Evolutionary conservation across 2,329 filamentous ascomycete species (phyloP).

Genomic region (Colletotrichum karsti): DNA sequence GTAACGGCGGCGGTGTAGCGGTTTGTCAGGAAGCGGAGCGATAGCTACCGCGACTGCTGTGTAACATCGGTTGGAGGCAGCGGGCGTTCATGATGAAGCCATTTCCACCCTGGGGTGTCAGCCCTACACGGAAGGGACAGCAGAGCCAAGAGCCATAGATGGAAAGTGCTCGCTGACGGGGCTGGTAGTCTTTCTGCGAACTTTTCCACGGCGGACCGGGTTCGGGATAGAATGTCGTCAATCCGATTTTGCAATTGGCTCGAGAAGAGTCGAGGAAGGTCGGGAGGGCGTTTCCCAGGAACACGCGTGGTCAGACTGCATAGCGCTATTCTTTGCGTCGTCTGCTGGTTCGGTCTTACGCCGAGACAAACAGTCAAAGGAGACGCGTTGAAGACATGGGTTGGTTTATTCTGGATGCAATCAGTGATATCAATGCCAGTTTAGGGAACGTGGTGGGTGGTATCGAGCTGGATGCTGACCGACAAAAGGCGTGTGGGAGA

Average conservation of each 20-base stretch:
- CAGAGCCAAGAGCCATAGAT: not conserved
- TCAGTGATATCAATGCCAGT: not conserved
- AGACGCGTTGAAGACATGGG: not conserved
- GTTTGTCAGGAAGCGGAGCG: not conserved
- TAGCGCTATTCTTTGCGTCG: not conserved
- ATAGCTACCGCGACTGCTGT: not conserved
- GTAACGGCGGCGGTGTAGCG: not conserved
- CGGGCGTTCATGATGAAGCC: not conserved
- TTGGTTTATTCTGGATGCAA: not conserved
- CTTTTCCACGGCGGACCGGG: not conserved
- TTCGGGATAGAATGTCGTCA: not conserved
- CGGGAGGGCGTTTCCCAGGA: not conserved
- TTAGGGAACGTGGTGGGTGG: not conserved
- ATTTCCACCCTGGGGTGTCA: slow-evolving; percentile 8
- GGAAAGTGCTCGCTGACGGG: not conserved
- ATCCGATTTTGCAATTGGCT: not conserved
- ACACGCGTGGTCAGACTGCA: not conserved
- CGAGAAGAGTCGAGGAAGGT: not conserved
- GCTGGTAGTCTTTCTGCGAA: not conserved
- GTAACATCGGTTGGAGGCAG: slow-evolving; percentile 9
- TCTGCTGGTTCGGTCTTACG: not conserved
- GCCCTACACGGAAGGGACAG: slow-evolving; percentile 7
- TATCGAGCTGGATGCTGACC: not conserved
- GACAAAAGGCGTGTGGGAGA: not conserved
- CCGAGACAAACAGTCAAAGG: slow-evolving; percentile 5